Base-by-base conservation (phyloP, 306 rosid genomes). In the Rubus parviflorus region DNA sequence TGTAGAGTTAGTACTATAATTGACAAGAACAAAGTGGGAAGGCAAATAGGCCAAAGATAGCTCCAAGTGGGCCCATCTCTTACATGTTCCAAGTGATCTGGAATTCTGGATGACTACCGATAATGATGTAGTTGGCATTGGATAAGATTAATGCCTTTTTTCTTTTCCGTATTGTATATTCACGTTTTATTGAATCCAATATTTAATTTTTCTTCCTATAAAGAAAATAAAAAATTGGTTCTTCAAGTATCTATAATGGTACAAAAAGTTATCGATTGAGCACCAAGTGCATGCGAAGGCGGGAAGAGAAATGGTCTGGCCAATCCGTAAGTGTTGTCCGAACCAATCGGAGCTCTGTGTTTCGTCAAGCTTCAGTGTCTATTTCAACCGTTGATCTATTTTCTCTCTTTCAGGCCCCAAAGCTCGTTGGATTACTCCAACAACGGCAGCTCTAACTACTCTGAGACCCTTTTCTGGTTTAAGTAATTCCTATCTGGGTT, bases 221-320 rank as follows among this genome's bases (percentile, higher is more conserved):
- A 63, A 16, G 8, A 15, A 35, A 20, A 43, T n/a, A 8, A 46
- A 4, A 45, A 69, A 16, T 3, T 12, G 37, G 38, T 23, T 25
- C 57, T 47, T 47, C 2, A 68, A 46, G 56, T 46, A 13, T 22
- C 23, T 13, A 38, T 47, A 57, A 61, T 61, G 9, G 43, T 35
- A 35, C n/a, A 1, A 8, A 40, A 19, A 40, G 23, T 17, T 20
- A 42, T 35, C 5, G 19, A 58, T 35, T 3, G 19, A 22, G 43
- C 53, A 7, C 58, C 66, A 56, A 76, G 77, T 64, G 71, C 49
- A 81, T 64, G 71, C 49, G 37, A 49, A 84, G 80, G 81, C 45
- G 9, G 54, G 83, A 75, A 67, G 54, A 78, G 81, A 81, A 79
- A 87, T 88, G 93, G 67, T 73, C 82, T 85, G 87, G 88, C 80